These are phyloP conservation scores for Tieghemiomyces parasiticus DNA, from an alignment of 192 early-diverging fungal genomes.

Conservation along the genomic window DNA sequence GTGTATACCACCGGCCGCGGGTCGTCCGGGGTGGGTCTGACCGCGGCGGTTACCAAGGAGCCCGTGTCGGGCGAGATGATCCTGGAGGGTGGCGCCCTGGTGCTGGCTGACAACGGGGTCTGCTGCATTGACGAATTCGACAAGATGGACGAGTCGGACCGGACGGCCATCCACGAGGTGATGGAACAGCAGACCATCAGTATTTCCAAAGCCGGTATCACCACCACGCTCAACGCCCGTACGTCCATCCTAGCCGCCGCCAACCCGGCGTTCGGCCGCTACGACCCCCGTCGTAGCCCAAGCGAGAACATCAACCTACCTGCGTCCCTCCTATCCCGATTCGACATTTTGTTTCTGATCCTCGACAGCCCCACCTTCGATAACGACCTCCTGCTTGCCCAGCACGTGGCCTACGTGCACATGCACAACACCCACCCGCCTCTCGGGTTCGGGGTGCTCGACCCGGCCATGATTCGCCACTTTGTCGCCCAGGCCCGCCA, in stretches of 20 bases:
- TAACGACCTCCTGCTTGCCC: conserved; percentile 62
- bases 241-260: conserved; percentile 91
- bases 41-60: conserved; percentile 87
- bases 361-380: conserved; percentile 71
- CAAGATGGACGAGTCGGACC: conserved; percentile 95
- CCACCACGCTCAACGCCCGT: conserved; percentile 90
- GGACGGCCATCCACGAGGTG: conserved; percentile 97
- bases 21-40: conserved; percentile 89
- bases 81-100: conserved; percentile 93
- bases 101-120: conserved; percentile 94
- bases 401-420: conserved; percentile 90
- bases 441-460: conserved; percentile 40
- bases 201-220: conserved; percentile 96
- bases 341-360: conserved; percentile 83
- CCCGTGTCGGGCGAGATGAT: conserved; percentile 90
- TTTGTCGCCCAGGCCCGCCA: conserved; percentile 73
- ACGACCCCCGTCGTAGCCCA: conserved; percentile 77
- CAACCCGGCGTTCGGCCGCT: conserved; percentile 91
- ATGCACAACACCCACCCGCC: conserved; percentile 63
- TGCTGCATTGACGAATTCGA: conserved; percentile 99
- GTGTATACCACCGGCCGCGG: conserved; percentile 96
- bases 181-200: conserved; percentile 99
- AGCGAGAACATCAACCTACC: conserved; percentile 96
- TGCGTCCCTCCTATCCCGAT: conserved; percentile 83
- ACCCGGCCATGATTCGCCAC: conserved; percentile 65